Base-by-base conservation (phyloP, 1,284 basidiomycete genomes). In the Microbotryum violaceum region DNA sequence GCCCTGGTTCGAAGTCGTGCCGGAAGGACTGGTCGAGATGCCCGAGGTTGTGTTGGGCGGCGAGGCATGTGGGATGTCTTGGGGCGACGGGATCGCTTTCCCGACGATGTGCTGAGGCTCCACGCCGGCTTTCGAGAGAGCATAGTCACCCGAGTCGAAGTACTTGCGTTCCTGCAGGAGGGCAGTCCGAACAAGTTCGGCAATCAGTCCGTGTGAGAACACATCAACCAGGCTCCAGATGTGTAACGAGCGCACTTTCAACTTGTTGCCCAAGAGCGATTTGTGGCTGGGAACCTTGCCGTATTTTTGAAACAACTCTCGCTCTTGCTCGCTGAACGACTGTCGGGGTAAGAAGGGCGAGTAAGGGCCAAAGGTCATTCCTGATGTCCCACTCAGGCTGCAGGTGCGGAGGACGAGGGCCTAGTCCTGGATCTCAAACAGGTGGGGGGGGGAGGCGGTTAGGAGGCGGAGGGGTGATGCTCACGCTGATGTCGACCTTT, bases 401-500 rank as follows among this genome's bases (percentile, higher is more conserved):
- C 14, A 53, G 14, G 29, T n/a, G 51, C 51, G 23, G 20, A 49
- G 20, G 10, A 6, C n/a, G 20, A 49, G 20, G 10, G 16, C n/a
- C 10, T 4, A 23, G 14, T 12, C 21, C 27, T 21, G 48, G 3
- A 21, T 14, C 21, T 27, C 48, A 16, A 21, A 23, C 20, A 49
- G 48, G 21, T 10, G 37, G 25, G 46, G 29, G 5, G 0, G 25
- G 46, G 16, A 9, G 6, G n/a, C 8, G n/a, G n/a, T n/a, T 45
- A 20, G 25, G 16, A 2, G 18, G 31, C 9, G 14, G 18, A 42
- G n/a, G 44, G 21, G 50, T 18, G 10, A 6, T 3, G 80, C 84
- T 71, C 70, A 91, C 89, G 76, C 85, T 89, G 77, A 91, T 83
- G 79, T 93, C 91, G 77, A 93, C 81, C 82, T 93, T 93, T 78